Evolutionary conservation across 495 filamentous ascomycete species (phyloP).

Genomic region (Pyrenula massariospora): DNA sequence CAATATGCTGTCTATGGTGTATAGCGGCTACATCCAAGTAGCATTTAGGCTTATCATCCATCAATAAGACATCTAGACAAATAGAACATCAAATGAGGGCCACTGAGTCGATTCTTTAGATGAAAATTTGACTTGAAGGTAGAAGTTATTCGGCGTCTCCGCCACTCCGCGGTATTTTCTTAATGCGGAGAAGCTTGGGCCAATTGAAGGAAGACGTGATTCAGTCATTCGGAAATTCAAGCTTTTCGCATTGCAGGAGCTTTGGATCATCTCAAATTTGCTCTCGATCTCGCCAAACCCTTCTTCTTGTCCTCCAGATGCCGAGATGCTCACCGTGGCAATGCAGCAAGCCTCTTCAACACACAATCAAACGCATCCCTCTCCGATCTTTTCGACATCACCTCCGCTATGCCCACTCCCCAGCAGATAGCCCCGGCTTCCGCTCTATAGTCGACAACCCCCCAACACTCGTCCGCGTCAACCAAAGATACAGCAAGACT

Average conservation of each 20-base stretch:
- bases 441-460: conserved; percentile 78
- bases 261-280: no score
- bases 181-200: not conserved
- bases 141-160: no score
- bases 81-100: no score
- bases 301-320: not conserved
- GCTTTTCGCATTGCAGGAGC: no score
- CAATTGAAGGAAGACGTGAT: not conserved
- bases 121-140: no score
- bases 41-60: no score
- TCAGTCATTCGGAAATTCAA: not conserved
- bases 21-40: no score
- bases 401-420: conserved; percentile 14
- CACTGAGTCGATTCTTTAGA: no score
- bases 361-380: not conserved
- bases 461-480: conserved; percentile 57
- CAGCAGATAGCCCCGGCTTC: conserved; percentile 61
- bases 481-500: conserved; percentile 57
- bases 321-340: not conserved
- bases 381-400: not conserved
- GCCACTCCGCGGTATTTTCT: no score
- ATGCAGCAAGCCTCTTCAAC: not conserved
- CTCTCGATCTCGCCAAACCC: no score
- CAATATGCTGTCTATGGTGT: no score
- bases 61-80: no score